These are phyloP conservation scores for Phytophthora capsici DNA, from an alignment of 352 stramenopile genomes.

Conservation along the genomic window DNA sequence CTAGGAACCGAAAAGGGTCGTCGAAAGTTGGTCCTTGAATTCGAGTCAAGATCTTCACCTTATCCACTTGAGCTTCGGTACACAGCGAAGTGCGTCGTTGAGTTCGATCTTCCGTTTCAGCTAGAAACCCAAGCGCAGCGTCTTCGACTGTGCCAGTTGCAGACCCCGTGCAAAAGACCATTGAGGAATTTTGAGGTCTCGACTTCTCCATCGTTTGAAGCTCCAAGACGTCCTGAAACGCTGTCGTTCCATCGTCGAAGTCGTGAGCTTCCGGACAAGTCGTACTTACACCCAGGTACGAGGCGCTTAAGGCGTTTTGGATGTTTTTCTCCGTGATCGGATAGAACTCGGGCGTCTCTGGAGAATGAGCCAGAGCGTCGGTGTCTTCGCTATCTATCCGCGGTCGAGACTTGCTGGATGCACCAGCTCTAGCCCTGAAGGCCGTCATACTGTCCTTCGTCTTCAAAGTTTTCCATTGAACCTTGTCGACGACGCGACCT, in stretches of 20 bases:
- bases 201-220: not conserved
- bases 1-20: not conserved
- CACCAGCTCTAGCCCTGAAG: not conserved
- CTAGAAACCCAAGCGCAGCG: not conserved
- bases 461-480: not conserved
- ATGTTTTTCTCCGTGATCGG: slow-evolving; percentile 15
- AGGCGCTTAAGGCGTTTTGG: slow-evolving; percentile 10
- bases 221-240: not conserved
- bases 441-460: not conserved
- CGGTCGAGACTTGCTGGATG: not conserved
- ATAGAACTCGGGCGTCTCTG: not conserved
- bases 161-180: not conserved
- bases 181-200: not conserved
- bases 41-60: not conserved
- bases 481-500: not conserved
- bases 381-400: not conserved
- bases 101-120: not conserved
- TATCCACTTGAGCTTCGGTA: not conserved
- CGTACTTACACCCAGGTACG: slow-evolving; percentile 16
- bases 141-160: not conserved
- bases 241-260: not conserved
- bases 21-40: not conserved
- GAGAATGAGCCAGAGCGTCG: not conserved
- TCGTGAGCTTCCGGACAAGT: slow-evolving; percentile 22
- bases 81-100: not conserved